phyloP scores from a whole-genome alignment of 2,329 filamentous ascomycete genomes.

The Elsinoe arachidis region DNA sequence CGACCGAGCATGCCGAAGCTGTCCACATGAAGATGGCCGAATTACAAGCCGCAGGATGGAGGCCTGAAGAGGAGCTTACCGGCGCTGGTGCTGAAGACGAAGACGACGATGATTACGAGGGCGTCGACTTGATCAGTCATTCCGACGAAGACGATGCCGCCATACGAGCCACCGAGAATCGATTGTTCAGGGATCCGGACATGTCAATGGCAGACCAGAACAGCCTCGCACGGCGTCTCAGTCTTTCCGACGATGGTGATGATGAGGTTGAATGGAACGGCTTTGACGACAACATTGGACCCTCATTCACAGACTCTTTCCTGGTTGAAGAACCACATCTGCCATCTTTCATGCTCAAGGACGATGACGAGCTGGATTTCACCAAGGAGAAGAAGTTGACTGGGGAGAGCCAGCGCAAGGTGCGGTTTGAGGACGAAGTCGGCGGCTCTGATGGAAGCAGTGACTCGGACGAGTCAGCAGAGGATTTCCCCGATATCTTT shows the following conservation, averaged over 20 bases:
- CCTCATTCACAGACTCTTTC: neutral
- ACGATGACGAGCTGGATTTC: neutral
- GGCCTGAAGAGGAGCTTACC: constrained; percentile 18
- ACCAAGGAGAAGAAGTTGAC: constrained; percentile 13
- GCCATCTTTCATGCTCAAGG: constrained; percentile 14
- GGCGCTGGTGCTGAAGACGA: constrained; percentile 16
- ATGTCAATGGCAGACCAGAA: constrained; percentile 19
- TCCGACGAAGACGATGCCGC: constrained; percentile 21
- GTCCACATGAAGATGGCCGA: constrained; percentile 21
- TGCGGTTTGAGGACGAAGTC: constrained; percentile 28
- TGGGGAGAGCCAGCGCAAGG: constrained; percentile 25
- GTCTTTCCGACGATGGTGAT: constrained; percentile 20
- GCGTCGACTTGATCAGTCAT: constrained; percentile 25
- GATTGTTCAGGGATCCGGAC: constrained; percentile 14
- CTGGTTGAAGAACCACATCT: neutral
- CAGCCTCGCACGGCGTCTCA: constrained; percentile 20
- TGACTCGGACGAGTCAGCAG: constrained; percentile 24
- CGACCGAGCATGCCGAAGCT: constrained; percentile 17
- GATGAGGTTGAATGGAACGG: constrained; percentile 16
- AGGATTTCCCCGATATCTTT: constrained; percentile 30
- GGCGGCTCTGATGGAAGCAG: constrained; percentile 22
- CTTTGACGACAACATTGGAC: constrained; percentile 13
- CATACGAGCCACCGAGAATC: constrained; percentile 18
- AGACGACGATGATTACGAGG: constrained; percentile 23
- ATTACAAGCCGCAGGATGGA: constrained; percentile 18